Evolutionary conservation across 345 rosid species (phyloP), one percentile per base, ranked within the genome.

Genomic region (Syzygium aromaticum): DNA sequence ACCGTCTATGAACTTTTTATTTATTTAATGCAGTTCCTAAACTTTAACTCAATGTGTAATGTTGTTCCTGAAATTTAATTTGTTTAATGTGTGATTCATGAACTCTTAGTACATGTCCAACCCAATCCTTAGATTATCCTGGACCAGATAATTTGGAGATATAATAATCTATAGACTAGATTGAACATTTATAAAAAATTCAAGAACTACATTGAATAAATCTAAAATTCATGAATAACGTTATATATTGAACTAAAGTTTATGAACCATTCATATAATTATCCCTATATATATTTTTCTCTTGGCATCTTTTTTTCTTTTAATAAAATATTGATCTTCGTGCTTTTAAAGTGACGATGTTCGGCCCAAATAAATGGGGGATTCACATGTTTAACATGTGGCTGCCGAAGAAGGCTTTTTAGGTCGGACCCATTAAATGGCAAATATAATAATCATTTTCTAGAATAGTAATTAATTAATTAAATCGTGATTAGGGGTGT

Each of bases 161-260:
- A 51, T 51, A 51, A 1, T 51, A 51, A 51, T 51, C 11, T 8
- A 51, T 51, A 5, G 28, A 57, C 27, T 25, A 57, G 11, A 57
- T 11, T 25, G 15, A 57, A 25, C 11, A 25, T 57, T 57, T 57
- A 57, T 0, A 6, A 25, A 57, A 57, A 57, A 1, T 25, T 23
- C 2, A 25, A 2, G 6, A 11, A 57, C 0, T 0, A 1, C 3
- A 57, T 57, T 57, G 0, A 57, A 57, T 3, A 57, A 25, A 57
- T 57, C 11, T 25, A 57, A 57, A 25, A 0, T 4, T 25, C 4
- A 11, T 0, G 0, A 25, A 57, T 0, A 7, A 11, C 6, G 5
- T 57, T 57, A 2, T 10, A 11, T 25, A 57, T 25, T 57, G 25
- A 57, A 25, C 0, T 6, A 25, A 57, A 2, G 0, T 23, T 57